Evolutionary conservation across 2,329 filamentous ascomycete genomes (phyloP).

Genomic region (Aspergillus sp.): DNA sequence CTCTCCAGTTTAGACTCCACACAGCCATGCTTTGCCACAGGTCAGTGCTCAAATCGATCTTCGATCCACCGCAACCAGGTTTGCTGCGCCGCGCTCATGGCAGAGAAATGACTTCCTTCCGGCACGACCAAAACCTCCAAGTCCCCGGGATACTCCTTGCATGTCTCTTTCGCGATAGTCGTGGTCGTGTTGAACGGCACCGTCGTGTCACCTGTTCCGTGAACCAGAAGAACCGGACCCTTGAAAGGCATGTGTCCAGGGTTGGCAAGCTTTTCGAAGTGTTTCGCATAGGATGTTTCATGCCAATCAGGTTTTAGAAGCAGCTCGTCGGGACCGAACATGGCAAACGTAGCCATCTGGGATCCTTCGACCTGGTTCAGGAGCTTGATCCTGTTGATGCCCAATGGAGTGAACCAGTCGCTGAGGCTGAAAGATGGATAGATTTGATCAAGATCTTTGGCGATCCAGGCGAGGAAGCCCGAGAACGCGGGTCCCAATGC

Average conservation of each 20-base stretch:
- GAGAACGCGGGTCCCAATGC: neutral
- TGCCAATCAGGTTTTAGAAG: slow-evolving; percentile 11
- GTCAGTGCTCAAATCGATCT: slow-evolving; percentile 12
- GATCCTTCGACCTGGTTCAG: slow-evolving; percentile 15
- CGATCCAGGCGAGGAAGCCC: slow-evolving; percentile 16
- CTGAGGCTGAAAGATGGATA: slow-evolving; percentile 16
- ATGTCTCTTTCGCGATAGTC: slow-evolving; percentile 7
- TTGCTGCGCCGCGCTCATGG: slow-evolving; percentile 14
- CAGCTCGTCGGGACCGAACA: slow-evolving; percentile 7
- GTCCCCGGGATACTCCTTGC: slow-evolving; percentile 5
- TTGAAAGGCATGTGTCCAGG: slow-evolving; percentile 12
- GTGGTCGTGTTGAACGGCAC: slow-evolving; percentile 12
- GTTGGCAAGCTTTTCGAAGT: slow-evolving; percentile 14
- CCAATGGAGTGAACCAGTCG: slow-evolving; percentile 18
- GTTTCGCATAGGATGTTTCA: slow-evolving; percentile 9
- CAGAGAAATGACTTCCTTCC: slow-evolving; percentile 13
- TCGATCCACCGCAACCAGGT: slow-evolving; percentile 20
- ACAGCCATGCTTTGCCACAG: slow-evolving; percentile 9
- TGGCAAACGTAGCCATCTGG: slow-evolving; percentile 11
- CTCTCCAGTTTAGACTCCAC: slow-evolving; percentile 11
- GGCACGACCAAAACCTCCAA: slow-evolving; percentile 12
- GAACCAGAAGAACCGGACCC: slow-evolving; percentile 15
- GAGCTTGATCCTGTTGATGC: slow-evolving; percentile 11
- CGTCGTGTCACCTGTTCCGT: slow-evolving; percentile 11
- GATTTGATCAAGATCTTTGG: slow-evolving; percentile 12